These are phyloP conservation scores for Dysphania ambrosioides DNA, from an alignment of 148 eudicot species.

Conservation along the genomic window DNA sequence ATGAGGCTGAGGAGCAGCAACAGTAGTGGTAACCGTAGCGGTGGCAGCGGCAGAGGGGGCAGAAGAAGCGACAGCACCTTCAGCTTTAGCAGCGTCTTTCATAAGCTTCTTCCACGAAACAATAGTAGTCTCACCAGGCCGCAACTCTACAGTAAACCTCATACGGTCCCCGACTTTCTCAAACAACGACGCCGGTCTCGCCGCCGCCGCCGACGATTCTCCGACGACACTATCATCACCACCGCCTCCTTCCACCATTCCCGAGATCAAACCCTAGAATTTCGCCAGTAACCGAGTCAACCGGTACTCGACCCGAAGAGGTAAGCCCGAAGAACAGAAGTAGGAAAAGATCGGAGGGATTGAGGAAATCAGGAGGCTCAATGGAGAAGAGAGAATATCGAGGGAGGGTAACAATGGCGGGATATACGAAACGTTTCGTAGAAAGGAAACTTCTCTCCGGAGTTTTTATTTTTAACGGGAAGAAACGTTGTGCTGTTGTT, in stretches of 20 bases:
- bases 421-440: conserved; percentile 43
- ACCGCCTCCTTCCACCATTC: conserved; percentile 29
- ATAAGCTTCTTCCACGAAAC: conserved; percentile 95
- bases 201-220: conserved; percentile 22
- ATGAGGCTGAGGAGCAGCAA: conserved; percentile 27
- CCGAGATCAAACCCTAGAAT: conserved; percentile 36
- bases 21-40: conserved; percentile 10
- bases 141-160: conserved; percentile 76
- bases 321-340: background rate
- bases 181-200: conserved; percentile 41
- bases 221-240: background rate
- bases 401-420: conserved; percentile 35
- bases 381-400: background rate
- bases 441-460: background rate
- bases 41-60: conserved; percentile 13
- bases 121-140: conserved; percentile 86
- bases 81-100: conserved; percentile 57
- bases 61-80: conserved; percentile 13
- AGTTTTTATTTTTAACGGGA: conserved; percentile 18
- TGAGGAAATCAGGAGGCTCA: no score
- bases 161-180: conserved; percentile 52
- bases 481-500: conserved; percentile 31
- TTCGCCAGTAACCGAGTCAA: background rate
- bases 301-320: background rate
- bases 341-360: no score